phyloP scores from a whole-genome alignment of 768 basidiomycete species.

The Cystobasidiopsis lactophilus region DNA sequence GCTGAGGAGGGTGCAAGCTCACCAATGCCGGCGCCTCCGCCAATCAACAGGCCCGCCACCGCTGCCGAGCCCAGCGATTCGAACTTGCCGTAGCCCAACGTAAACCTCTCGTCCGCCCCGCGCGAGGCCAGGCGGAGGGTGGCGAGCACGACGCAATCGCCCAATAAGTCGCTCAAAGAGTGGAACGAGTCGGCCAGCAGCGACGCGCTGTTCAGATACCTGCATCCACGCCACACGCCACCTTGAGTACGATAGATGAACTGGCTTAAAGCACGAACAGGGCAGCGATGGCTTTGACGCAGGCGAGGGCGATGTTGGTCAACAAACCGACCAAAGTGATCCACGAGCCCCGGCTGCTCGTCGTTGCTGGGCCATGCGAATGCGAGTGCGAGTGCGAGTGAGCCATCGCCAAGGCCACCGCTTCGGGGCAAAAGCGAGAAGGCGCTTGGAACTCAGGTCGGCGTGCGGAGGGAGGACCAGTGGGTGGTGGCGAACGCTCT shows the following conservation, averaged over 20 bases:
- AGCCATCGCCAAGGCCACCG: no score
- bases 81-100: constrained; percentile 31
- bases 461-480: no score
- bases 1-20: constrained; percentile 87
- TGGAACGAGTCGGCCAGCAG: constrained; percentile 87
- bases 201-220: constrained; percentile 51
- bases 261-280: constrained; percentile 32
- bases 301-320: constrained; percentile 60
- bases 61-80: neutral
- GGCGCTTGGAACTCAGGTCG: no score
- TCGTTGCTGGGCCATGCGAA: constrained; percentile 30
- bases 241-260: constrained; percentile 1
- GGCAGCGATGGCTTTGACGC: constrained; percentile 66
- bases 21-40: constrained; percentile 36
- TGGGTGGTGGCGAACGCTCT: no score
- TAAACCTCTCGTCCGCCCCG: constrained; percentile 57
- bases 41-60: neutral
- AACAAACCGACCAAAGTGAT: constrained; percentile 69
- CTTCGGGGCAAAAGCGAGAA: no score
- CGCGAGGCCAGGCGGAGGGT: constrained; percentile 67
- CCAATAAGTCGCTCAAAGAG: constrained; percentile 62
- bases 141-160: constrained; percentile 74
- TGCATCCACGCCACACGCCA: constrained; percentile 5
- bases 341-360: constrained; percentile 36
- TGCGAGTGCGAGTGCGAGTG: constrained; percentile 9